Conservation (phyloP, 1,284 basidiomycete species). For the Stereum hirsutum region DNA sequence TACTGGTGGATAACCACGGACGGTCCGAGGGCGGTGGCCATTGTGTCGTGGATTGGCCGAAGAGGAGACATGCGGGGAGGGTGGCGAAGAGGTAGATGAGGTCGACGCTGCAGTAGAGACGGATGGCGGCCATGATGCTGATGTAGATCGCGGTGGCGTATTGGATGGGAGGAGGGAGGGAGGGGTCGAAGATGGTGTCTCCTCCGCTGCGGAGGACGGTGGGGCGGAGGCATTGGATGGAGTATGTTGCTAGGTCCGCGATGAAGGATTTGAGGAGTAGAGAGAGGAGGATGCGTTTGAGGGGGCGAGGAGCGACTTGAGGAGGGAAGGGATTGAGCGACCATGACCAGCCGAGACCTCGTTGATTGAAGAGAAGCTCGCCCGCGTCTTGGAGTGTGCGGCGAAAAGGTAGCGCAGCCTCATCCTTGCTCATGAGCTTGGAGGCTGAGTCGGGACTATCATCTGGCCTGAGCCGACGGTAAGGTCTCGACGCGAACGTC, state of each 20-base stretch:
- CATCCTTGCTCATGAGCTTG: neutral
- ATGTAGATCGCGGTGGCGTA: constrained; percentile 34
- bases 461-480: constrained; percentile 5
- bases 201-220: constrained; percentile 27
- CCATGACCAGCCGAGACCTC: constrained; percentile 11
- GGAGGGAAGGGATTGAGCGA: constrained; percentile 6
- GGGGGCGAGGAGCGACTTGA: neutral
- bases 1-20: constrained; percentile 30
- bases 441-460: too few species aligned
- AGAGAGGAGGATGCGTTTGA: constrained; percentile 2
- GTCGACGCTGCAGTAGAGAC: constrained; percentile 34
- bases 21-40: constrained; percentile 34
- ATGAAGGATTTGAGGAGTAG: constrained; percentile 4
- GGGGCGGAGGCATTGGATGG: constrained; percentile 4
- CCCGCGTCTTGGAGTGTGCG: constrained; percentile 4
- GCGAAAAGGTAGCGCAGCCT: neutral
- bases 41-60: constrained; percentile 22
- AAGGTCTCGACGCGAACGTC: constrained; percentile 5
- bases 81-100: constrained; percentile 31
- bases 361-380: constrained; percentile 11
- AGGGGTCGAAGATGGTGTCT: constrained; percentile 41
- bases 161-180: constrained; percentile 28
- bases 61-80: constrained; percentile 29
- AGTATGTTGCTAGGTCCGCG: constrained; percentile 8
- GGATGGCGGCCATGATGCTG: constrained; percentile 28